A percentile compares a stretch with the other conserved stretches of the same genome.
Evolutionary conservation across 1,284 basidiomycete species (phyloP).

Genomic region (Cryptococcus sp.): DNA sequence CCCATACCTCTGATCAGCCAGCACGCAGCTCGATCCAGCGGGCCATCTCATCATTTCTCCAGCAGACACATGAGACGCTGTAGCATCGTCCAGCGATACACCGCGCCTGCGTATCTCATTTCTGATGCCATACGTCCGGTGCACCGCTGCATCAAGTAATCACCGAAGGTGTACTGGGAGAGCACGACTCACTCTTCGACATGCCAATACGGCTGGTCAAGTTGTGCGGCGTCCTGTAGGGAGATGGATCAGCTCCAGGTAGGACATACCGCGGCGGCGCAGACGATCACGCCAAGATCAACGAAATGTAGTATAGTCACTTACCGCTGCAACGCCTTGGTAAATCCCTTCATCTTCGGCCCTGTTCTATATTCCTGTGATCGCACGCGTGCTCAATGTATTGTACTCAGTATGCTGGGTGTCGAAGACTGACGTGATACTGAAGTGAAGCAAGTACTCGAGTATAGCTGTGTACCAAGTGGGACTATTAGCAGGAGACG

Average conservation of each 20-base stretch:
- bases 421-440: too few relatives aligned
- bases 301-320: constrained; percentile 3
- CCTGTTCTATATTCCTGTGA: too few relatives aligned
- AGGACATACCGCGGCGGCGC: constrained; percentile 7
- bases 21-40: background rate
- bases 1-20: too few relatives aligned
- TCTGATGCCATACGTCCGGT: background rate
- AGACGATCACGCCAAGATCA: background rate
- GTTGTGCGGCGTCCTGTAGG: constrained; percentile 82
- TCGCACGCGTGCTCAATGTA: too few relatives aligned
- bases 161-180: background rate
- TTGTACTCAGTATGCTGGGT: too few relatives aligned
- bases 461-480: too few relatives aligned
- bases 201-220: constrained; percentile 82
- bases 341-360: constrained; percentile 73
- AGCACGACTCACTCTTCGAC: constrained; percentile 73
- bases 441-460: too few relatives aligned
- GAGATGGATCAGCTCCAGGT: background rate
- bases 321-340: constrained; percentile 32
- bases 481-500: too few relatives aligned
- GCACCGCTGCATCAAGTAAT: background rate
- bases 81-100: background rate
- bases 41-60: background rate
- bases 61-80: background rate
- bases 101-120: background rate